Evolutionary conservation across 306 rosid species (phyloP), one percentile per base, ranked within the genome.

Genomic region (Sphenostylis stenocarpa): DNA sequence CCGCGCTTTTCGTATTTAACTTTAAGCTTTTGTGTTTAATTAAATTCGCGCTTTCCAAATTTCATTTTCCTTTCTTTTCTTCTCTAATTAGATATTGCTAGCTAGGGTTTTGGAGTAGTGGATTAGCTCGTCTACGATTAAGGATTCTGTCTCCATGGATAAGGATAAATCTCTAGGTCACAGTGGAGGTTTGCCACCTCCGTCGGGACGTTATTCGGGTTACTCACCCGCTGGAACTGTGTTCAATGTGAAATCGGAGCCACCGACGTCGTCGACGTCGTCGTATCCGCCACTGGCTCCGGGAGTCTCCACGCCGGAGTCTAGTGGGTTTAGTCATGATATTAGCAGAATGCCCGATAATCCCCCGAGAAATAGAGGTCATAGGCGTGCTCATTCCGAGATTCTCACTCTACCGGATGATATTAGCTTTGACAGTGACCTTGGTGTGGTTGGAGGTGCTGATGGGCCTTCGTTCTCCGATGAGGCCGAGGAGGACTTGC

Each of bases 381-480:
- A 94, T 68, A 86, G 98, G 53, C 96, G 98, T 61, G 98, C 97
- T 52, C 98, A 94, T 81, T 94, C 97, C 0, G 98, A 94, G 84
- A 94, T 94, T 69, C 85, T 94, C 45, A 91, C 96, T 3, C 83
- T 91, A 41, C 97, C 98, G 0, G 98, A 91, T 89, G 98, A 94
- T 86, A 90, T 94, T 74, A 90, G 98, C 80, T 94, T 94, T 5
- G 97, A 90, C 58, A 90, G 97, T 80, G 98, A 91, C 58, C 97
- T 94, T 49, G 98, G 98, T 73, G 91, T 94, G 14, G 96, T 91
- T 70, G 98, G 98, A 33, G 94, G 89, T 10, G 90, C 83, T n/a
- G 96, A 94, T 73, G 97, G 91, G 13, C 98, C 97, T 15, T 91
- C 98, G 0, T 85, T 88, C 69, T 94, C 98, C 0, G 98, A 94